Evolutionary conservation across 192 early-diverging fungal genomes (phyloP).

Genomic region (Thamnidium elegans): DNA sequence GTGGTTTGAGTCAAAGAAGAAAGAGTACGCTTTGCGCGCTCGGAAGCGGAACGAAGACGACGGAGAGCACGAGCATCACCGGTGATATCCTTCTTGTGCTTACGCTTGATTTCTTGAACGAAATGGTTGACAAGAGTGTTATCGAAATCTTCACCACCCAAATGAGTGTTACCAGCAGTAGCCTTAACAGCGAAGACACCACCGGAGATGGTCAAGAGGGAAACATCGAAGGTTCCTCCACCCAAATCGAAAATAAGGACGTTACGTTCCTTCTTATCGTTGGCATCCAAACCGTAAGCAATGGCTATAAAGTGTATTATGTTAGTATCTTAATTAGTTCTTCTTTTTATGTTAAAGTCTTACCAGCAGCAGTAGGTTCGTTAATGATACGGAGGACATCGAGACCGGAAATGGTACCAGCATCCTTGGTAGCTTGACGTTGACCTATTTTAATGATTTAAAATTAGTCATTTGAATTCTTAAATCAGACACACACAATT

Average conservation of each 20-base stretch:
- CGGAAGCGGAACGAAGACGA: constrained; percentile 72
- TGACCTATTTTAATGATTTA: constrained; percentile 61
- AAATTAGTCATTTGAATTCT: background rate
- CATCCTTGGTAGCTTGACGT: constrained; percentile 91
- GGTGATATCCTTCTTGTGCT: constrained; percentile 70
- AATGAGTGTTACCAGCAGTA: constrained; percentile 94
- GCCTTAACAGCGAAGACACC: constrained; percentile 96
- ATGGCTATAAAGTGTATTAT: constrained; percentile 43
- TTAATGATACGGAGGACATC: constrained; percentile 89
- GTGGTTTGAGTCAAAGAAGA: constrained; percentile 69
- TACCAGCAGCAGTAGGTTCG: constrained; percentile 84
- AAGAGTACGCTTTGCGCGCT: constrained; percentile 74
- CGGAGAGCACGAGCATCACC: constrained; percentile 71
- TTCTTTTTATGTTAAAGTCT: background rate
- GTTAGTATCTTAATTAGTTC: background rate
- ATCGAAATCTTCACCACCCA: constrained; percentile 99
- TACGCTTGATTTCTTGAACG: constrained; percentile 72
- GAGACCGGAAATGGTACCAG: constrained; percentile 81
- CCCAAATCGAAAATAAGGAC: constrained; percentile 96
- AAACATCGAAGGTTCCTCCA: constrained; percentile 99
- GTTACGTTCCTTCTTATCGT: constrained; percentile 80
- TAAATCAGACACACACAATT: background rate
- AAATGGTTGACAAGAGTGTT: constrained; percentile 94
- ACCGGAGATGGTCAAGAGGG: constrained; percentile 89
- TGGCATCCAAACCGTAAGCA: constrained; percentile 96